Conservation (phyloP, 2,329 filamentous ascomycete species). For the Sporothrix protearum region DNA sequence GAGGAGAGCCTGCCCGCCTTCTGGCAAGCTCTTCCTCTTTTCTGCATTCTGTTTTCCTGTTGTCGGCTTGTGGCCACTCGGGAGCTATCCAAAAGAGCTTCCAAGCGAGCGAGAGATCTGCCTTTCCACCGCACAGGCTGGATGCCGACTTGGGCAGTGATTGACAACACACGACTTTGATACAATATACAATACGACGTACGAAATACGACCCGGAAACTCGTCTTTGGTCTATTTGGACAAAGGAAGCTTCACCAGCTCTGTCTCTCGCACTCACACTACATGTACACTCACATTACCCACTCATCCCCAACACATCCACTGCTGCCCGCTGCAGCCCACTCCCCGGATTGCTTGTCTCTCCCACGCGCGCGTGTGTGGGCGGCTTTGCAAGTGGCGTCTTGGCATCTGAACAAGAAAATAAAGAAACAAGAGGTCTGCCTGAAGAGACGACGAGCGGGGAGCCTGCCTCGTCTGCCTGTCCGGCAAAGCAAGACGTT, state of each 20-base stretch:
- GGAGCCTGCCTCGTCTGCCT: not conserved
- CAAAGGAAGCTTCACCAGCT: not conserved
- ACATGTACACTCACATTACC: not conserved
- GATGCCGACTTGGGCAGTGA: not conserved
- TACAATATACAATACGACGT: not conserved
- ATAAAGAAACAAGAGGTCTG: too few species aligned
- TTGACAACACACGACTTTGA: not conserved
- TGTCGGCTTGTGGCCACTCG: not conserved
- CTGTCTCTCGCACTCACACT: not conserved
- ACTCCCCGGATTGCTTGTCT: not conserved
- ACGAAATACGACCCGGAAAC: not conserved
- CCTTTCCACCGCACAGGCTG: not conserved
- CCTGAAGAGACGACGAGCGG: not conserved
- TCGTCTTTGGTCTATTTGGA: not conserved
- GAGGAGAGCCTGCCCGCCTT: not conserved
- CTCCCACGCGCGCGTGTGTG: not conserved
- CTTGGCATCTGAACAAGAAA: constrained; percentile 8
- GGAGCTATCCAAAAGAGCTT: not conserved
- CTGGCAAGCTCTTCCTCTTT: not conserved
- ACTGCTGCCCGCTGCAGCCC: not conserved
- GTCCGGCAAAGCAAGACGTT: not conserved
- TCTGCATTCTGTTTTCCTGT: not conserved
- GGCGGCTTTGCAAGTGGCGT: constrained; percentile 16
- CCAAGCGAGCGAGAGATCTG: not conserved
- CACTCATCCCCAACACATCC: not conserved